A percentile compares a stretch with the other conserved stretches of the same genome.
phyloP scores from a whole-genome alignment of 495 filamentous ascomycete genomes.

The Penicillium bovifimosum region DNA sequence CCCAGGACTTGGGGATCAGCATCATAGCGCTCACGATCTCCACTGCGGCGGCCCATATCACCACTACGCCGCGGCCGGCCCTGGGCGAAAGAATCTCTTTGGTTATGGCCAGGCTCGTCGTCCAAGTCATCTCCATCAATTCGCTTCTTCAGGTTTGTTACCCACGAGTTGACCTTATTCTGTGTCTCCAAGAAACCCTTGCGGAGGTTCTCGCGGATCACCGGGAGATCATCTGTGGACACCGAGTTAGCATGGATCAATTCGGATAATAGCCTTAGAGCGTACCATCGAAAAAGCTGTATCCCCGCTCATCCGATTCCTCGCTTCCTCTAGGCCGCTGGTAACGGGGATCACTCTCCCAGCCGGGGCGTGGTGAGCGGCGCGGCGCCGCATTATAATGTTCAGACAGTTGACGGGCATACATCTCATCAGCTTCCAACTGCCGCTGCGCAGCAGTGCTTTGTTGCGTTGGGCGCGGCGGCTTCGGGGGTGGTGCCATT shows the following conservation, averaged over 20 bases:
- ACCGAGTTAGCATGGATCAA: conserved; percentile 7
- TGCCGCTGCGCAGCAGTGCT: conserved; percentile 65
- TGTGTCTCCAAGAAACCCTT: conserved; percentile 96
- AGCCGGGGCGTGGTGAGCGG: conserved; percentile 33
- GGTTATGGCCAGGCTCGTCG: conserved; percentile 43
- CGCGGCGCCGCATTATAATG: conserved; percentile 65
- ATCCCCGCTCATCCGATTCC: conserved; percentile 57
- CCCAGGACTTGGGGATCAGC: conserved; percentile 86
- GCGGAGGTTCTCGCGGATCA: conserved; percentile 86
- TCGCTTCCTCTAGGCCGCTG: conserved; percentile 30
- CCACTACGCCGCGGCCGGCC: conserved; percentile 48
- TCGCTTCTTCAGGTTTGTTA: conserved; percentile 81
- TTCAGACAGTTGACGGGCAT: conserved; percentile 88
- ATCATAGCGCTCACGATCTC: conserved; percentile 85
- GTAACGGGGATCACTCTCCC: conserved; percentile 40
- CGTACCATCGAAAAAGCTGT: conserved; percentile 82
- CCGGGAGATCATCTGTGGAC: conserved; percentile 73
- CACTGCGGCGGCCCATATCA: conserved; percentile 60
- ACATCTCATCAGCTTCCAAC: conserved; percentile 84
- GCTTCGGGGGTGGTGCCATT: conserved; percentile 58
- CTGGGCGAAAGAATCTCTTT: conserved; percentile 37
- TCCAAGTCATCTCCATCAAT: conserved; percentile 79
- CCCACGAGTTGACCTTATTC: conserved; percentile 86
- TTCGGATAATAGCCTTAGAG: not conserved
- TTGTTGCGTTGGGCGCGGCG: conserved; percentile 56